Conservation (phyloP, 2,329 filamentous ascomycete genomes). For the Zymoseptoria brevis region DNA sequence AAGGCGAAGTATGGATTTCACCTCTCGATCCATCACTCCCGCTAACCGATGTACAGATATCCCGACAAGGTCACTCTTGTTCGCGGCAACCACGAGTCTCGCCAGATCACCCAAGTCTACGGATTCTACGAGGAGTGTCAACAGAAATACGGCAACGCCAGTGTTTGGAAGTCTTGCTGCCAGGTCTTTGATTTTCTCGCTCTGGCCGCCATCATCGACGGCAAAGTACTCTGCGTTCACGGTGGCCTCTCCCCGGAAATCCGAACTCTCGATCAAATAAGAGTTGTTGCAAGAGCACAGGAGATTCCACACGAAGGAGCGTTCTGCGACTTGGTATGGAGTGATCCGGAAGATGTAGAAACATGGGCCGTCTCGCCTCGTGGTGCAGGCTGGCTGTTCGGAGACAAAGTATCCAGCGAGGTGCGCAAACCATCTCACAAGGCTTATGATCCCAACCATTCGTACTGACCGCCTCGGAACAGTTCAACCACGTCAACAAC, state of each 20-base stretch:
- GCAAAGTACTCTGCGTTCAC: constrained; percentile 65
- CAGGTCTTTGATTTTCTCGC: constrained; percentile 73
- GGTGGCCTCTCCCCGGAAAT: constrained; percentile 66
- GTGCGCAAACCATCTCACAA: constrained; percentile 19
- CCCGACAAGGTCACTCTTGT: constrained; percentile 66
- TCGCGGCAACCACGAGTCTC: constrained; percentile 67
- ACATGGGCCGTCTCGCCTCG: constrained; percentile 60
- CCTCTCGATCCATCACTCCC: background rate
- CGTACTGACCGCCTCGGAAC: background rate
- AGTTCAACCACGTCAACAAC: constrained; percentile 70
- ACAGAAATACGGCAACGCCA: constrained; percentile 69
- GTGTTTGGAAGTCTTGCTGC: constrained; percentile 71
- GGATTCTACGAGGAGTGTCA: constrained; percentile 73
- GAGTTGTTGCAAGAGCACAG: constrained; percentile 64
- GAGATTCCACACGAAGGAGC: constrained; percentile 71
- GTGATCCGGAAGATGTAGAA: constrained; percentile 61
- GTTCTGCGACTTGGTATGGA: constrained; percentile 71
- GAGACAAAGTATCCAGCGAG: constrained; percentile 64
- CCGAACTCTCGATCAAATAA: constrained; percentile 65
- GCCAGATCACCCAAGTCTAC: constrained; percentile 71
- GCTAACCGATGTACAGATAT: constrained; percentile 41
- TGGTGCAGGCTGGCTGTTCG: constrained; percentile 61
- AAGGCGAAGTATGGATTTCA: constrained; percentile 55
- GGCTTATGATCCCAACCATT: too few species aligned
- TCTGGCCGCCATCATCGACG: constrained; percentile 64